Percentiles rank a stretch among this genome's conserved stretches.
Conservation (phyloP, 2,329 filamentous ascomycete genomes). For the Drechslera avenae region DNA sequence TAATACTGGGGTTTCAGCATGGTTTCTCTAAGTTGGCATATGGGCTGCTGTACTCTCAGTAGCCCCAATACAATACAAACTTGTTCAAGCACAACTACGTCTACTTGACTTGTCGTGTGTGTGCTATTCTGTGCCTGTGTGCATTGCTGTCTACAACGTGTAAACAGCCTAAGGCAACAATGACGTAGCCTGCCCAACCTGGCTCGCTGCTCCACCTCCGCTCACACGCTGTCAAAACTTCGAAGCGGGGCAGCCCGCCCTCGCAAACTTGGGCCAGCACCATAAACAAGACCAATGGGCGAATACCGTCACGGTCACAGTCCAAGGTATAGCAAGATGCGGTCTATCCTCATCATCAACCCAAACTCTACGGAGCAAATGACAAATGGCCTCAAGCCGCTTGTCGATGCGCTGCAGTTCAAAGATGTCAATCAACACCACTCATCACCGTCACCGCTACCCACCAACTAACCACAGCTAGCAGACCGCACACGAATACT, state of each 20-base stretch:
- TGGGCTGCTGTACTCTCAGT: constrained; percentile 7
- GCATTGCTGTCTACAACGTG: neutral
- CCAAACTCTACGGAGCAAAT: constrained; percentile 77
- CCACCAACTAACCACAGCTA: constrained; percentile 51
- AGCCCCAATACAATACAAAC: constrained; percentile 22
- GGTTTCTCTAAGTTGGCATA: neutral
- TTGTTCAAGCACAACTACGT: neutral
- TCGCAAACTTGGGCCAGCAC: neutral
- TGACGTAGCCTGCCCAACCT: too few relatives aligned
- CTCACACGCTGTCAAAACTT: constrained; percentile 17
- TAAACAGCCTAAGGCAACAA: neutral
- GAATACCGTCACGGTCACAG: constrained; percentile 29
- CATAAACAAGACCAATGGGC: constrained; percentile 24
- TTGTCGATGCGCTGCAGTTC: constrained; percentile 53
- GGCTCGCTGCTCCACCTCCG: neutral
- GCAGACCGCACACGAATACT: constrained; percentile 61
- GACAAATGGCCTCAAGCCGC: constrained; percentile 67
- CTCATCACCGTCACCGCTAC: constrained; percentile 23
- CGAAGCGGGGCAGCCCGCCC: constrained; percentile 21
- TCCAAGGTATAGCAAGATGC: constrained; percentile 40
- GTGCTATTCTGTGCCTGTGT: neutral
- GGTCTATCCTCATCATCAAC: constrained; percentile 72
- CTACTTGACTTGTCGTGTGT: neutral
- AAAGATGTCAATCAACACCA: constrained; percentile 48
- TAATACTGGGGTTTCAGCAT: neutral